These are phyloP conservation scores for Yamagishiella unicocca DNA, from an alignment of 139 green algal species.

Conservation along the genomic window DNA sequence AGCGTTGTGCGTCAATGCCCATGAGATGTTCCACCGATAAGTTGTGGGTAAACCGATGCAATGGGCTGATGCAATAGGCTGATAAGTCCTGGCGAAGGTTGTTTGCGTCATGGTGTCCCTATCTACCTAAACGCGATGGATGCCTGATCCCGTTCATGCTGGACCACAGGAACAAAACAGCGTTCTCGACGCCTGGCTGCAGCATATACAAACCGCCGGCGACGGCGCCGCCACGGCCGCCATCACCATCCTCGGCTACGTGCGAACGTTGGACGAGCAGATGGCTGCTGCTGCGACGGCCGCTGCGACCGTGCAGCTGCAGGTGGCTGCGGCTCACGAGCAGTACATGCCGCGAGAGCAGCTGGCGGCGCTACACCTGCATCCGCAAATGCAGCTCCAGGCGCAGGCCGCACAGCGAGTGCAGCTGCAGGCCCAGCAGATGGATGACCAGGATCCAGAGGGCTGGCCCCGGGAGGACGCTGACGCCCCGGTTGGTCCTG, in stretches of 20 bases:
- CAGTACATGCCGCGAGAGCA: not conserved
- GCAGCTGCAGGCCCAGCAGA: not conserved
- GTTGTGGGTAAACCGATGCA: too few relatives aligned
- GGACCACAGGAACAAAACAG: constrained; percentile 31
- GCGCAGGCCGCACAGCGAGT: not conserved
- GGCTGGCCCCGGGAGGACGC: too few relatives aligned
- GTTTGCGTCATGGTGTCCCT: too few relatives aligned
- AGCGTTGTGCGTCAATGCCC: too few relatives aligned
- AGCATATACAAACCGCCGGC: constrained; percentile 20
- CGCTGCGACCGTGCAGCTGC: not conserved
- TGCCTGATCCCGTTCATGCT: too few relatives aligned
- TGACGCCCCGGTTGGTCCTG: too few relatives aligned
- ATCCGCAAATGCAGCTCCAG: not conserved
- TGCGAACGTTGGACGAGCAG: constrained; percentile 32
- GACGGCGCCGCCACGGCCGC: not conserved
- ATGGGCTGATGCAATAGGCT: too few relatives aligned
- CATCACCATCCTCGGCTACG: constrained; percentile 26
- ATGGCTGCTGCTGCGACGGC: constrained; percentile 8
- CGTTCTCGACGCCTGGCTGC: constrained; percentile 21
- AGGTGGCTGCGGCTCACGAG: not conserved
- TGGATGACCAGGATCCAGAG: too few relatives aligned
- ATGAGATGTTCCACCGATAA: too few relatives aligned
- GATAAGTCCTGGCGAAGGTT: too few relatives aligned
- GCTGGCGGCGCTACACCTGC: not conserved
- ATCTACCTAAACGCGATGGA: too few relatives aligned